Evolutionary conservation across 192 early-diverging fungal genomes (phyloP).

Genomic region (Coemansia sp.): DNA sequence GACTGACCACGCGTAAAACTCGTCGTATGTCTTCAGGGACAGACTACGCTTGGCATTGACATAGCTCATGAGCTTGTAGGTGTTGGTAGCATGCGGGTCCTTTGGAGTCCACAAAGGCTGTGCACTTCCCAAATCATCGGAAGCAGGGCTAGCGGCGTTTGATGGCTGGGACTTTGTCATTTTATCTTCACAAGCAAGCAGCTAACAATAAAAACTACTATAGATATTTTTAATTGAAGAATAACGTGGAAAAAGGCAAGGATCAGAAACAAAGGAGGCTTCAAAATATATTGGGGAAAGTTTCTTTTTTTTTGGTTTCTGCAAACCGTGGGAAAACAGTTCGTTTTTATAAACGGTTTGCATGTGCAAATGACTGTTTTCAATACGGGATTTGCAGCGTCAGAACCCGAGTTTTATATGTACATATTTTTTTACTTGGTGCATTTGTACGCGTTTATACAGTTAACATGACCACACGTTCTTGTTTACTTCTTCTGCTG

Average conservation of each 20-base stretch:
- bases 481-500: not conserved
- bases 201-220: not conserved
- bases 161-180: not conserved
- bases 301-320: not conserved
- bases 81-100: conserved; percentile 58
- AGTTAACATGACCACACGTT: no score
- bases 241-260: not conserved
- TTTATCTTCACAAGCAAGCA: conserved; percentile 18
- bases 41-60: conserved; percentile 71
- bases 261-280: no score
- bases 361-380: no score
- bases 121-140: not conserved
- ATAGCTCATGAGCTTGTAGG: conserved; percentile 70
- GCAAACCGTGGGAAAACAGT: conserved; percentile 11
- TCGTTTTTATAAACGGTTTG: no score
- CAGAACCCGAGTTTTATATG: no score
- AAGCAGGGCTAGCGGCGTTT: not conserved
- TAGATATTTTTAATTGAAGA: no score
- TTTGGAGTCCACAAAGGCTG: conserved; percentile 66
- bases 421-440: no score
- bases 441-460: no score
- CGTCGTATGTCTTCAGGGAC: conserved; percentile 59
- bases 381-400: no score
- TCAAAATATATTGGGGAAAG: not conserved
- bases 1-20: conserved; percentile 85